Evolutionary conservation across 345 rosid genomes (phyloP), one percentile per base, ranked within the genome.

Genomic region (Eutrema heterophyllum): DNA sequence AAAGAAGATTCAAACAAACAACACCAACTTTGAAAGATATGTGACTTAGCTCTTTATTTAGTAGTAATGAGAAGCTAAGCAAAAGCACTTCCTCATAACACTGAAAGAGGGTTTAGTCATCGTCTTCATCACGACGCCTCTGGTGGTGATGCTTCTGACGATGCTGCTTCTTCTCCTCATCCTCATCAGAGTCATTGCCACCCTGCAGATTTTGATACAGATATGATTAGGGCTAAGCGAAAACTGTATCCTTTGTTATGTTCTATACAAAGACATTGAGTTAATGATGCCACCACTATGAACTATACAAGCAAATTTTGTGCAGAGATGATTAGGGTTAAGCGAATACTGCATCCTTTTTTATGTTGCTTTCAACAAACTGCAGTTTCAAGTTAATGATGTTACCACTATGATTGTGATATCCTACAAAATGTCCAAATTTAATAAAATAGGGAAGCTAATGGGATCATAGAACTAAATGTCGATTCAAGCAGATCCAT

Each of bases 71-170:
- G 38, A 76, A 45, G 75, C 79, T 35, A 69, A 53, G 70, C 21
- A 62, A 48, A 45, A 58, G 4, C 64, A 52, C 51, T 68, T 59
- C 9, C 38, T 68, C 74, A 68, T 33, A 10, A 24, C 58, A 59
- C 64, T 60, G 65, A 36, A 29, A 52, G 27, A 13, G 35, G 9
- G 32, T 12, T 69, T 54, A 76, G 43, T 76, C 79, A 27, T 76
- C 79, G 21, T 94, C 86, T 0, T 94, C 96, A 64, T 89, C 87
- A 46, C 83, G 71, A 73, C 63, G 76, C 77, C 43, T 81, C 79
- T 82, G 88, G 81, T 85, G 91, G 59, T 81, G 90, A 45, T 86
- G 81, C 79, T 84, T 58, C 74, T 66, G 9, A 77, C 78, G 86
- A 35, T 68, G 78, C 26, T 72, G 73, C 80, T 86, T 81, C 80